A percentile compares a stretch with the other conserved stretches of the same genome.
These are phyloP conservation scores for Sonneratia caseolaris DNA, from an alignment of 345 rosid species.

Conservation along the genomic window DNA sequence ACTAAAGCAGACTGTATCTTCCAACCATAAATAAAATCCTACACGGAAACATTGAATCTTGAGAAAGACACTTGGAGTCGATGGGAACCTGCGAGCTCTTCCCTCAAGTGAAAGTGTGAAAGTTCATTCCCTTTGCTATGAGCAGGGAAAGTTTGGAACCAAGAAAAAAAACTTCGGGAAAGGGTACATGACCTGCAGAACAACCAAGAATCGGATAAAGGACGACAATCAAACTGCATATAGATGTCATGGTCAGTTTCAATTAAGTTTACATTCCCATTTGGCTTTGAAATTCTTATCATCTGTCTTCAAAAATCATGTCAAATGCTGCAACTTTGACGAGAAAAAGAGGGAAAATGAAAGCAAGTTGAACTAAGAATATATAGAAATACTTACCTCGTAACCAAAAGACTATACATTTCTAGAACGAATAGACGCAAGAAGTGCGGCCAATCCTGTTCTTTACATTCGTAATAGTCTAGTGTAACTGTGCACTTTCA, in stretches of 20 bases:
- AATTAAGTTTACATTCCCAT: no score
- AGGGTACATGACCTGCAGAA: background rate
- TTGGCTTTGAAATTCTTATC: no score
- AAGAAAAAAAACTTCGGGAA: background rate
- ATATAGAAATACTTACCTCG: background rate
- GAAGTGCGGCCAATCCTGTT: background rate
- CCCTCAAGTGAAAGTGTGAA: background rate
- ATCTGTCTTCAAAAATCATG: no score
- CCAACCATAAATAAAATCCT: background rate
- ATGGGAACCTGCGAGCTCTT: background rate
- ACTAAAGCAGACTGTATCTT: background rate
- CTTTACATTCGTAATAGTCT: background rate
- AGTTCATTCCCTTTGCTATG: background rate
- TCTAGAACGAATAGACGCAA: background rate
- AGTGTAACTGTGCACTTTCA: constrained; percentile 27
- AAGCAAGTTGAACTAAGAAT: background rate
- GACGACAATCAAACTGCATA: background rate
- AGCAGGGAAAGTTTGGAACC: background rate
- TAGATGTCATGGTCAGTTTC: no score
- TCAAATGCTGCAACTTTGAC: no score
- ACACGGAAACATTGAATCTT: background rate
- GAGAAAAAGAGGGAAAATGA: background rate
- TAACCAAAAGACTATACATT: background rate
- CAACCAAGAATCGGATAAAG: background rate
- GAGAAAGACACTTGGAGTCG: background rate